Evolutionary conservation across 805 yeast genomes (phyloP).

Genomic region (Wickerhamomyces alni): DNA sequence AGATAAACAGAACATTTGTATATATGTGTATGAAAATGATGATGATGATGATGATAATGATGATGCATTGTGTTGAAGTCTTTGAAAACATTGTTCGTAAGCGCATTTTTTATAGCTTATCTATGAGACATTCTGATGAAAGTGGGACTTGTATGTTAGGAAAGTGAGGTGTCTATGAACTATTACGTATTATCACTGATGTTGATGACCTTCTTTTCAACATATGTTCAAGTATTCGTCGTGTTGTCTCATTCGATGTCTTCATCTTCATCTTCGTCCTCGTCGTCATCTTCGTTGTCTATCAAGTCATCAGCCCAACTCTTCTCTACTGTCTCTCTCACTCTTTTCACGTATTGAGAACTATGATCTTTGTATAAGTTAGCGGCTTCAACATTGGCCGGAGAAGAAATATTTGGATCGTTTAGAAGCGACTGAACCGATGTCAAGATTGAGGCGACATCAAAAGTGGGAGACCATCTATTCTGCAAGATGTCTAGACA

Average conservation of each 20-base stretch:
- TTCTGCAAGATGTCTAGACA: conserved; percentile 95
- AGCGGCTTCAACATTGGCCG: conserved; percentile 98
- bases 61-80: no score
- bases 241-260: conserved; percentile 20
- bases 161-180: no score
- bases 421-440: conserved; percentile 87
- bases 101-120: no score
- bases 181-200: no score
- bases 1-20: no score
- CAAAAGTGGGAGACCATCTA: conserved; percentile 98
- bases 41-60: no score
- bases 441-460: conserved; percentile 91
- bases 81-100: no score
- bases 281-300: conserved; percentile 43
- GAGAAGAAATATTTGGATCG: conserved; percentile 94
- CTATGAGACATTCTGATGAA: no score
- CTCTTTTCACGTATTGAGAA: conserved; percentile 85
- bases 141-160: no score
- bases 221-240: no score
- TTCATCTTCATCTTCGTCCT: conserved; percentile 30
- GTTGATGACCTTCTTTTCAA: no score
- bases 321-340: conserved; percentile 89
- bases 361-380: conserved; percentile 92
- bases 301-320: conserved; percentile 84
- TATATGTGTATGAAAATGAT: not conserved